Evolutionary conservation across 345 rosid species (phyloP).

Genomic region (Ceriops tagal): DNA sequence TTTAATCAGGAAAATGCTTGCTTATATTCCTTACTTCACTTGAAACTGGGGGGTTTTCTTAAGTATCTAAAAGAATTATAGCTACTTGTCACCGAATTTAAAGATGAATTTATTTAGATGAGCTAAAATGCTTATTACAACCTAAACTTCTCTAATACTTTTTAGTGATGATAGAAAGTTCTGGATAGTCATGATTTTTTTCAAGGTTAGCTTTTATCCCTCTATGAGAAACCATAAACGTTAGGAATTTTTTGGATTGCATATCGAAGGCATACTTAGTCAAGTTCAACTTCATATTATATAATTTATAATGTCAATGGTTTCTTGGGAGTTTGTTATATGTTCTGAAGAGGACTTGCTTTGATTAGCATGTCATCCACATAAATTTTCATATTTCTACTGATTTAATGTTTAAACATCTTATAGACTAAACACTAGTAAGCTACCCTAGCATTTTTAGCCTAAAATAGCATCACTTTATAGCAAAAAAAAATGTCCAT

Average conservation of each 20-base stretch:
- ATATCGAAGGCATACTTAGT: background rate
- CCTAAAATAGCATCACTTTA: background rate
- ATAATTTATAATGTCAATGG: background rate
- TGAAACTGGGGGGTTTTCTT: background rate
- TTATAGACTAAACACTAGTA: background rate
- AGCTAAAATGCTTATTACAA: background rate
- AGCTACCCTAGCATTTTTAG: too few relatives aligned
- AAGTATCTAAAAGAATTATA: background rate
- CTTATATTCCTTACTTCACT: background rate
- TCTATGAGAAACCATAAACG: background rate
- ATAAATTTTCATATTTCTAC: background rate
- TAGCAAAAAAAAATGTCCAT: background rate
- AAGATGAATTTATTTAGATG: background rate
- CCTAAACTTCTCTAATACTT: background rate
- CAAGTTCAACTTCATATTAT: background rate
- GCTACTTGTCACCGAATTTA: fast-evolving
- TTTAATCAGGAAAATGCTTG: background rate
- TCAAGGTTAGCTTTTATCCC: background rate
- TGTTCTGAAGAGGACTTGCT: background rate
- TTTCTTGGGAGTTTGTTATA: fast-evolving
- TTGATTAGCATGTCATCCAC: background rate
- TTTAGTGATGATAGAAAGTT: background rate
- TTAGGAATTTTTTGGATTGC: background rate
- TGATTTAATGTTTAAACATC: background rate
- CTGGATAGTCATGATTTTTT: background rate